phyloP scores from a whole-genome alignment of 129 eudicot species.

The Lactuca saligna region DNA sequence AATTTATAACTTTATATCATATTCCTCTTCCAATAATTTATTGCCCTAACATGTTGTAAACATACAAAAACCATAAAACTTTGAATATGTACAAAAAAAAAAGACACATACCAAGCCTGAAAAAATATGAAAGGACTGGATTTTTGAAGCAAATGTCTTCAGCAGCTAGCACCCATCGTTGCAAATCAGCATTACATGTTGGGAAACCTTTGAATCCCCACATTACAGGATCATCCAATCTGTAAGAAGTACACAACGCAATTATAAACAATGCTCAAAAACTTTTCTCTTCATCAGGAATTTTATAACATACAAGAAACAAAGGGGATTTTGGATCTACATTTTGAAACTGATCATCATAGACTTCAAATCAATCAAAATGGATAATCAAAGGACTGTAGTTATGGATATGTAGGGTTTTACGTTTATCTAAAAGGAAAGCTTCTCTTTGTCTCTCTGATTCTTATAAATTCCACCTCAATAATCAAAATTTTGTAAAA shows the following conservation, averaged over 20 bases:
- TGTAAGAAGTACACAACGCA: constrained; percentile 23
- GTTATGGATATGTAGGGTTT: no score
- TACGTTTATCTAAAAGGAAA: no score
- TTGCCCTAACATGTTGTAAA: neutral
- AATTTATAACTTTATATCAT: no score
- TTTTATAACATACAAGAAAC: constrained; percentile 1
- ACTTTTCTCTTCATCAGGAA: neutral
- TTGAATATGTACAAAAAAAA: constrained; percentile 13
- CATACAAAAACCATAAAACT: constrained; percentile 12
- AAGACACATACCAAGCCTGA: constrained; percentile 72
- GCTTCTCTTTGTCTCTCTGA: no score
- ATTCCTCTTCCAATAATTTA: no score
- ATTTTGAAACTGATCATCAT: neutral
- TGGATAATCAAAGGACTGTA: neutral
- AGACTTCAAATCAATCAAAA: neutral
- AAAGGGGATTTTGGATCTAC: neutral
- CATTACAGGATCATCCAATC: constrained; percentile 97
- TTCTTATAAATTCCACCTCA: no score
- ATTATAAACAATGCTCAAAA: constrained; percentile 5
- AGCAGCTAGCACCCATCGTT: constrained; percentile 92
- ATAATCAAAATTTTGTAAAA: no score
- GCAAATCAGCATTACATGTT: constrained; percentile 57
- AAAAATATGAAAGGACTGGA: constrained; percentile 60
- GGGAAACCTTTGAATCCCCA: constrained; percentile 97
- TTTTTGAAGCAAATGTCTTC: constrained; percentile 96